Evolutionary conservation across 768 basidiomycete genomes (phyloP), one percentile per base, ranked within the genome.

Genomic region (Aureoboletus auriporus): DNA sequence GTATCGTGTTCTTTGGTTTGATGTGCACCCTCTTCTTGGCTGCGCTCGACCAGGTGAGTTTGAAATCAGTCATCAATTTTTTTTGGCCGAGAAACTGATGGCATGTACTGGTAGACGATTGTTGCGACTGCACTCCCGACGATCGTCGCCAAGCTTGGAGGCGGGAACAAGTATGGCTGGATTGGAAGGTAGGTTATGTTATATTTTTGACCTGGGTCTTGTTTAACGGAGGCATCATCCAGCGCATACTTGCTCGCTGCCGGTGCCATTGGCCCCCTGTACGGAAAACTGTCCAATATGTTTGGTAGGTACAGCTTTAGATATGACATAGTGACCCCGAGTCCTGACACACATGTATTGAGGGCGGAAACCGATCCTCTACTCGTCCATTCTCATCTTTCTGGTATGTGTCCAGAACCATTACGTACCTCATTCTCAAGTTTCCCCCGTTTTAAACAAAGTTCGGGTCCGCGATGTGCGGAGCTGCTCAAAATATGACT

Each of bases 401-500:
- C 63, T 93, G 68, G 82, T 88, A 60, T 31, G 75, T 58, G 3
- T 2, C 17, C 26, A 6, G 4, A 9, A 28, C 31, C n/a, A 14
- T 8, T 5, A 13, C 33, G 27, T 33, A 13, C 5, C 39, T 7
- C 31, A 17, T 42, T 8, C 37, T 57, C 17, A 54, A 12, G 33
- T 11, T 34, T 6, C 14, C 1, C 14, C 20, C 17, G 26, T 23
- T 14, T 6, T 57, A 8, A 23, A 23, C 20, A 23, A 23, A 86
- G 85, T 65, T 89, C 52, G 86, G 86, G 20, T 88, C 86, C 8
- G 88, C 86, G 3, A 67, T 92, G 44, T 90, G 86, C 58, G 89
- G 88, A 10, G 84, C 86, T 5, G 87, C 89, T 0, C 83, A 91
- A 61, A 80, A 46, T 46, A 84, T 90, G 79, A 75, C 72, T 4